Evolutionary conservation across 257 asterid species (phyloP).

Genomic region (Echites panduratus): DNA sequence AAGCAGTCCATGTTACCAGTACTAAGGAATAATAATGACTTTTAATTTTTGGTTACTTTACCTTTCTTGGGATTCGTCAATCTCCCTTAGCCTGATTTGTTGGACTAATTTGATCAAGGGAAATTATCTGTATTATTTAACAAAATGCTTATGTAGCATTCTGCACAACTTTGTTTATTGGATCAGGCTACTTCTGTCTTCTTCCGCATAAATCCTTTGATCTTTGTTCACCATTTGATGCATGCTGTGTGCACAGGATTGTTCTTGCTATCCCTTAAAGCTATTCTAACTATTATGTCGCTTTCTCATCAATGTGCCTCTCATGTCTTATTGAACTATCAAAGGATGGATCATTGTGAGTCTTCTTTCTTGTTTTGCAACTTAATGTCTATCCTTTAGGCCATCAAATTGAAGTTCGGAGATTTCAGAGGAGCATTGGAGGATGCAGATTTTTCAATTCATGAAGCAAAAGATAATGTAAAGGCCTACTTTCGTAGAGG

Average conservation of each 20-base stretch:
- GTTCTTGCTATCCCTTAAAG: background rate
- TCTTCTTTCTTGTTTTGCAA: background rate
- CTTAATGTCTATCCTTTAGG: constrained; percentile 22
- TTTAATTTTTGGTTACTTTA: background rate
- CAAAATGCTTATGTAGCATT: background rate
- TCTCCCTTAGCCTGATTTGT: background rate
- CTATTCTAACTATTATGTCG: background rate
- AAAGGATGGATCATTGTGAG: background rate
- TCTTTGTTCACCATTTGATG: background rate
- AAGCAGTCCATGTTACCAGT: background rate
- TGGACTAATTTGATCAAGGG: background rate
- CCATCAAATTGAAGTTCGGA: constrained; percentile 35
- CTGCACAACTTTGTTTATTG: background rate
- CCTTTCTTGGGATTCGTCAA: background rate
- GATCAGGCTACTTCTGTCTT: background rate
- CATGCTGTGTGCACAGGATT: background rate
- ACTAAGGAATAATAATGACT: background rate
- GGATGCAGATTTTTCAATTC: constrained; percentile 36
- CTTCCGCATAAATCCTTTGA: background rate
- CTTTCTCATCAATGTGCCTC: background rate
- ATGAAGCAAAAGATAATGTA: constrained; percentile 29
- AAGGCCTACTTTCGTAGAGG: constrained; percentile 42
- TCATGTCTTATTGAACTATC: background rate
- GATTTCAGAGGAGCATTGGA: constrained; percentile 36
- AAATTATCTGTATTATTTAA: background rate